phyloP scores from a whole-genome alignment of 2,329 filamentous ascomycete genomes.

The Diaporthe caulivora region DNA sequence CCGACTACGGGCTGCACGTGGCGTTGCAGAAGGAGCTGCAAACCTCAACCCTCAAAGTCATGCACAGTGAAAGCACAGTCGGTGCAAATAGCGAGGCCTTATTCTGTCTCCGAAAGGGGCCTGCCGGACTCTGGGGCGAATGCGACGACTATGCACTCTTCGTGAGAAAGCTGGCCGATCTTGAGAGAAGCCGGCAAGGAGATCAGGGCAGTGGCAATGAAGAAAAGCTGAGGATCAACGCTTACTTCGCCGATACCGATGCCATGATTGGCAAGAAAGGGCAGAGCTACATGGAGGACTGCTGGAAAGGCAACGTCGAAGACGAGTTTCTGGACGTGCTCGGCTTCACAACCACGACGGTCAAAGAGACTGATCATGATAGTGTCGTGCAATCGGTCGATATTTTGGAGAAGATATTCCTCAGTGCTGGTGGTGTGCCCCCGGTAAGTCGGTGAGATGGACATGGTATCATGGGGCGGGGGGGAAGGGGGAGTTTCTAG shows the following conservation, averaged over 20 bases:
- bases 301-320: constrained; percentile 23
- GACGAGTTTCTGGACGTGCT: background rate
- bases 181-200: background rate
- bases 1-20: background rate
- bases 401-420: constrained; percentile 23
- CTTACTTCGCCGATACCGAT: constrained; percentile 35
- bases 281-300: constrained; percentile 31
- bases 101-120: constrained; percentile 31
- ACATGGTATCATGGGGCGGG: background rate
- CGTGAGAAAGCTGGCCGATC: constrained; percentile 15
- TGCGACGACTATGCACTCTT: constrained; percentile 34
- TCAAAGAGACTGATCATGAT: constrained; percentile 25
- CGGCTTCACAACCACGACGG: background rate
- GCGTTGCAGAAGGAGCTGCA: constrained; percentile 2
- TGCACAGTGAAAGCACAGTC: constrained; percentile 28
- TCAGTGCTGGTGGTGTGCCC: background rate
- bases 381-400: constrained; percentile 10
- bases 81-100: constrained; percentile 37
- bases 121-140: constrained; percentile 27
- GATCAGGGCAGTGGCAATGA: background rate
- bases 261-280: constrained; percentile 33
- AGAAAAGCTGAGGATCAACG: constrained; percentile 19
- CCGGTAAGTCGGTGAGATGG: background rate
- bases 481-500: no score
- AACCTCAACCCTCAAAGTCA: background rate